Percentiles rank a stretch among this genome's conserved stretches.
phyloP scores from a whole-genome alignment of 768 basidiomycete genomes.

The Tulasnella sp. region DNA sequence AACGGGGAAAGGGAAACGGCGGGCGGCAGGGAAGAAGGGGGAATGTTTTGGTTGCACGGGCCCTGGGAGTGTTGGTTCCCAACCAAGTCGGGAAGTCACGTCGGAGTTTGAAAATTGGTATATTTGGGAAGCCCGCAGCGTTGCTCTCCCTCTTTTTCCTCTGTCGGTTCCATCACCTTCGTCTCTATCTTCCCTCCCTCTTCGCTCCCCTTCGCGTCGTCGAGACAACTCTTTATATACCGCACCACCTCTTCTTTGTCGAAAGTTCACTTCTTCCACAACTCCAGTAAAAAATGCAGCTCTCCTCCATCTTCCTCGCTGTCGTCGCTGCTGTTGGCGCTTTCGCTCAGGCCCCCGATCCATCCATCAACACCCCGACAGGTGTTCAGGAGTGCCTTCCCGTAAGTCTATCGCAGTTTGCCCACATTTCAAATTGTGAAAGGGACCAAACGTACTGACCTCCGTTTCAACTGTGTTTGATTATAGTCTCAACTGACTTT shows the following conservation, averaged over 20 bases:
- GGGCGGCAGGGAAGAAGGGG: too few species aligned
- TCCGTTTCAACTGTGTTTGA: not conserved
- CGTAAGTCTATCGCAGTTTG: not conserved
- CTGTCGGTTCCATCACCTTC: slow-evolving; percentile 4
- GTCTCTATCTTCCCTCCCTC: not conserved
- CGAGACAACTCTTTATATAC: not conserved
- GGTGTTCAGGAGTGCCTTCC: slow-evolving; percentile 4
- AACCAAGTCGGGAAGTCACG: not conserved
- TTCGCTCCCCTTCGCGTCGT: slow-evolving; percentile 4
- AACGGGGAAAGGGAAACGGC: not conserved
- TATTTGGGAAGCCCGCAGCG: not conserved
- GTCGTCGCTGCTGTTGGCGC: slow-evolving; percentile 8
- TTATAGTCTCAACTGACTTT: slow-evolving; percentile 7
- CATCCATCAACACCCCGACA: slow-evolving; percentile 10
- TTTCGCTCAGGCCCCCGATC: slow-evolving; percentile 10
- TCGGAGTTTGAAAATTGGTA: slow-evolving; percentile 10
- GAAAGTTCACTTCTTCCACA: not conserved
- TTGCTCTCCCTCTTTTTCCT: slow-evolving; percentile 1
- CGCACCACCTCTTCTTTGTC: not conserved
- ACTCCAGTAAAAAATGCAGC: slow-evolving; percentile 9
- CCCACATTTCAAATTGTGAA: not conserved
- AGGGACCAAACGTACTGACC: not conserved
- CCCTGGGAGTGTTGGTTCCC: not conserved
- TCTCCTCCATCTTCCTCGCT: slow-evolving; percentile 6
- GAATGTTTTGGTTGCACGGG: slow-evolving; percentile 2